These are phyloP conservation scores for Kickxella alabastrina DNA, from an alignment of 192 early-diverging fungal species.

Conservation along the genomic window DNA sequence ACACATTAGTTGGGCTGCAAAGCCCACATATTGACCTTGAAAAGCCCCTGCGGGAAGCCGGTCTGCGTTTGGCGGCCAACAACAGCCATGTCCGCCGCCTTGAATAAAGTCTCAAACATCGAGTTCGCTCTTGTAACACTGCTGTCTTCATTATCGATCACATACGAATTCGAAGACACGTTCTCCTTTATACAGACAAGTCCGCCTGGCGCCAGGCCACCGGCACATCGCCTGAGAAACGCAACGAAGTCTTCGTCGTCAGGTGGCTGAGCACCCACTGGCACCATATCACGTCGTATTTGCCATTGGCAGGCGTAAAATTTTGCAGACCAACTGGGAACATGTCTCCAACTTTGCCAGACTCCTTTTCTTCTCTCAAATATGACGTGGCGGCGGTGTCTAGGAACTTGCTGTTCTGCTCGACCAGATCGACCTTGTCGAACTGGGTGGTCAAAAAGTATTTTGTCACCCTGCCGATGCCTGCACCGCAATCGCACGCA, in stretches of 20 bases:
- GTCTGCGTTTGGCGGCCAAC: conserved; percentile 63
- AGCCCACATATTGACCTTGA: conserved; percentile 68
- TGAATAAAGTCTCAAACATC: conserved; percentile 59
- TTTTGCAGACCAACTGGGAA: conserved; percentile 77
- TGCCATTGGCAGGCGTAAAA: conserved; percentile 60
- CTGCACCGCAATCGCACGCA: conserved; percentile 86
- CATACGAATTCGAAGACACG: conserved; percentile 57
- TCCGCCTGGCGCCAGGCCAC: conserved; percentile 61
- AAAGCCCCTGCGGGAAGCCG: conserved; percentile 65
- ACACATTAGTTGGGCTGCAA: conserved; percentile 14
- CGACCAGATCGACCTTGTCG: conserved; percentile 85
- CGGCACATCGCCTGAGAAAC: conserved; percentile 76
- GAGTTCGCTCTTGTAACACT: conserved; percentile 58
- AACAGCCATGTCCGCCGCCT: conserved; percentile 57
- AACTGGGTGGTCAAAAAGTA: conserved; percentile 76
- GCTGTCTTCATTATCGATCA: conserved; percentile 80
- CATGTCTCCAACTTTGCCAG: conserved; percentile 62
- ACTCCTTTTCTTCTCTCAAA: conserved; percentile 55
- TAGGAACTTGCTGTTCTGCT: conserved; percentile 77
- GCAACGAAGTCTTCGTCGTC: conserved; percentile 83
- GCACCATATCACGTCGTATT: conserved; percentile 96
- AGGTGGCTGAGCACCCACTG: conserved; percentile 97
- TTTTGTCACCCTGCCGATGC: conserved; percentile 92
- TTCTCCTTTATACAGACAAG: conserved; percentile 94
- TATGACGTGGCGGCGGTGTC: conserved; percentile 63